Conservation (phyloP, 768 basidiomycete genomes). For the Arthromyces matolae region DNA sequence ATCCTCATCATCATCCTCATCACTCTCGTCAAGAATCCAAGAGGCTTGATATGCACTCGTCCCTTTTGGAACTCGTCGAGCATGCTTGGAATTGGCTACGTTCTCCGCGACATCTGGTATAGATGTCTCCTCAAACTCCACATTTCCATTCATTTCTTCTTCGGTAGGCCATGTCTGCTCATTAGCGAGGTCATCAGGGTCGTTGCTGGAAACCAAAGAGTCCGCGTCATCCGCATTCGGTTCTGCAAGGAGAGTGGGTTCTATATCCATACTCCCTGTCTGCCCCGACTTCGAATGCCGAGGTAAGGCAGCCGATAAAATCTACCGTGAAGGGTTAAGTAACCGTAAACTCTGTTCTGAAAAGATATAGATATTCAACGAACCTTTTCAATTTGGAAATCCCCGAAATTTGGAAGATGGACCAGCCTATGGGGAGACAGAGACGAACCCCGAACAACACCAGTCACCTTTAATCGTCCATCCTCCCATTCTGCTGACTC, state of each 20-base stretch:
- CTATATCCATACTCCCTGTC: conserved; percentile 59
- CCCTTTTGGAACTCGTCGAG: conserved; percentile 88
- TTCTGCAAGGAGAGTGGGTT: conserved; percentile 61
- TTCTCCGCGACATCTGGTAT: conserved; percentile 63
- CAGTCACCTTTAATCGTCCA: conserved; percentile 70
- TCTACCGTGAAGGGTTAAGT: conserved; percentile 42
- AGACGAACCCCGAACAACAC: conserved; percentile 74
- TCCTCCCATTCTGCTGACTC: conserved; percentile 57
- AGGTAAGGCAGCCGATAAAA: conserved; percentile 58
- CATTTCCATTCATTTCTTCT: conserved; percentile 74
- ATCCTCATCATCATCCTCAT: conserved; percentile 53
- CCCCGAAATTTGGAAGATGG: conserved; percentile 84
- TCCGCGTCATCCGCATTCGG: conserved; percentile 67
- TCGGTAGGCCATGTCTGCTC: conserved; percentile 99
- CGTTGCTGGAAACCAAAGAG: conserved; percentile 82
- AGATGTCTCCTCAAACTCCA: conserved; percentile 24
- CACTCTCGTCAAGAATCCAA: conserved; percentile 88
- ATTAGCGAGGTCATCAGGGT: conserved; percentile 85
- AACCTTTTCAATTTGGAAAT: conserved; percentile 83
- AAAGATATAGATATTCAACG: conserved; percentile 21
- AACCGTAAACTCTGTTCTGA: background rate
- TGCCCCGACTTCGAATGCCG: conserved; percentile 33
- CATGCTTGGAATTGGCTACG: conserved; percentile 75
- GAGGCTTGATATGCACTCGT: conserved; percentile 97
- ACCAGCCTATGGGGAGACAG: conserved; percentile 82